These are phyloP conservation scores for Phlebiopsis gigantea DNA, from an alignment of 768 basidiomycete genomes.

Conservation along the genomic window DNA sequence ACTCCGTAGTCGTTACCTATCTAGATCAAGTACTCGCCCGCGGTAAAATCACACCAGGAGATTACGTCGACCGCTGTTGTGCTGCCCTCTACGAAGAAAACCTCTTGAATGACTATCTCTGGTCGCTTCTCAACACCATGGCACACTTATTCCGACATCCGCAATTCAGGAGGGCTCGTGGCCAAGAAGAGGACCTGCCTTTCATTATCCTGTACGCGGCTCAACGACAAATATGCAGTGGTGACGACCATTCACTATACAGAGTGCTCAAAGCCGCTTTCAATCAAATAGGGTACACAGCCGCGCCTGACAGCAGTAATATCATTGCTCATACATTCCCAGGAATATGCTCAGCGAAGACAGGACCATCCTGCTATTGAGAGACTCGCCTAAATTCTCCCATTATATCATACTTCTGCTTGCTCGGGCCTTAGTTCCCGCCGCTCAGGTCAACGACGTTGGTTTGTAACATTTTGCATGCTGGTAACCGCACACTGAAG, in stretches of 20 bases:
- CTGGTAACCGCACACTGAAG: not conserved
- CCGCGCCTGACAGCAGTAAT: not conserved
- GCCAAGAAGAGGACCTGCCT: not conserved
- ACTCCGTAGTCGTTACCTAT: not conserved
- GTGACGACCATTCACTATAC: not conserved
- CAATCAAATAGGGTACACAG: not conserved
- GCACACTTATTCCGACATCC: not conserved
- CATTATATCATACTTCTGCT: not conserved
- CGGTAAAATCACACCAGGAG: not conserved
- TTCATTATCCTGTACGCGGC: not conserved
- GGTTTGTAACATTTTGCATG: not conserved
- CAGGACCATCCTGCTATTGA: not conserved
- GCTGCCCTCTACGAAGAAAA: not conserved
- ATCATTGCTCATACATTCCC: not conserved
- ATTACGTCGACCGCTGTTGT: not conserved
- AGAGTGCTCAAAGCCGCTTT: not conserved
- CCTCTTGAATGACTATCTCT: not conserved
- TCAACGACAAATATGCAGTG: not conserved
- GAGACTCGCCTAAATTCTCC: not conserved
- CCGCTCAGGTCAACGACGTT: not conserved
- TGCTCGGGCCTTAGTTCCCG: not conserved
- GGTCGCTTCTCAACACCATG: not conserved
- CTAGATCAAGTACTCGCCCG: not conserved
- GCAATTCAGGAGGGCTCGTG: not conserved
- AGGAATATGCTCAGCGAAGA: not conserved